Evolutionary conservation across 495 filamentous ascomycete species (phyloP).

Genomic region (Pseudoneurospora amorphoporcata): DNA sequence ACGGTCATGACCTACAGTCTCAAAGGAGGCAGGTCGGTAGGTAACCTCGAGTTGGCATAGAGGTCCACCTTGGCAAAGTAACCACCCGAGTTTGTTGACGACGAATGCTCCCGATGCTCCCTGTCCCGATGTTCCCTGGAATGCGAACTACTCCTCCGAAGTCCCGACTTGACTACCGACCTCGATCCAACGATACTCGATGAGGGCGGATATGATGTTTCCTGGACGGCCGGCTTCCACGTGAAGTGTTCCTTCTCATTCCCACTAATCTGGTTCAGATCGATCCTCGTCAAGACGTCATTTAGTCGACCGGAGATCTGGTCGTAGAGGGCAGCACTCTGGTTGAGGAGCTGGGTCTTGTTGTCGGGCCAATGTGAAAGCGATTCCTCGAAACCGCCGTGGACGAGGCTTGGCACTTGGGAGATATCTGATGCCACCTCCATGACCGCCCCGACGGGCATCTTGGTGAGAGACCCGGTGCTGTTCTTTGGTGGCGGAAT

Average conservation of each 20-base stretch:
- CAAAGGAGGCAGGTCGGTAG: constrained; percentile 51
- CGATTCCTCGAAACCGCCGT: constrained; percentile 23
- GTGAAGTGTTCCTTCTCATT: constrained; percentile 50
- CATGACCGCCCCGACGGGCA: constrained; percentile 28
- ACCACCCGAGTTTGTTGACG: constrained; percentile 28
- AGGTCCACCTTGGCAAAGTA: constrained; percentile 70
- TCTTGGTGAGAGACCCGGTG: constrained; percentile 19
- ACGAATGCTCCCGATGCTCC: constrained; percentile 28
- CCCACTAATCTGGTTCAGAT: constrained; percentile 52
- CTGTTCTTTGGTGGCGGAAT: constrained; percentile 6
- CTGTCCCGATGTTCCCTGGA: constrained; percentile 18
- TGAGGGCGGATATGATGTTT: neutral
- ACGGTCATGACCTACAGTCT: constrained; percentile 42
- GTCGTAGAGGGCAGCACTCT: constrained; percentile 42
- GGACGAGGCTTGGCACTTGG: constrained; percentile 16
- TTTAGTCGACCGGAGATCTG: constrained; percentile 49
- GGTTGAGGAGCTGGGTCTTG: constrained; percentile 31
- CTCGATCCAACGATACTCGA: neutral
- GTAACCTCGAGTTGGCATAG: constrained; percentile 70
- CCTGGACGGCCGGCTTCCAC: constrained; percentile 23
- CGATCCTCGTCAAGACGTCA: constrained; percentile 56
- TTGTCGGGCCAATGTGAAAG: constrained; percentile 26
- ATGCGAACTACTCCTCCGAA: constrained; percentile 8
- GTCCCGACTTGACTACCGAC: constrained; percentile 10
- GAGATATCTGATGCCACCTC: constrained; percentile 27